A percentile compares a stretch with the other conserved stretches of the same genome.
Evolutionary conservation across 768 basidiomycete genomes (phyloP).

Genomic region (Butyriboletus loyo): DNA sequence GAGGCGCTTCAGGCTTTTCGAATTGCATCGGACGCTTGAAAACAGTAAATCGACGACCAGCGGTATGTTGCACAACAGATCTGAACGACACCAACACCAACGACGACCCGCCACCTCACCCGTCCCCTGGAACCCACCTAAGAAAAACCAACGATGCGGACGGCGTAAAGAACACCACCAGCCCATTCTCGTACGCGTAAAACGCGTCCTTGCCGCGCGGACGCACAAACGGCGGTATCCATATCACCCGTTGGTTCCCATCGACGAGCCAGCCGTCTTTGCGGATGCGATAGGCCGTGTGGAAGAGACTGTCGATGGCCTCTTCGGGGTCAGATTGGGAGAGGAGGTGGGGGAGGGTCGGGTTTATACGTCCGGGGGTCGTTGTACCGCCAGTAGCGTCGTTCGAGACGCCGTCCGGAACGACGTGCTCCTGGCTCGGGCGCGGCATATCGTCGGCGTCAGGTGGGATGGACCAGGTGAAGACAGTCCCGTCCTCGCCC

Average conservation of each 20-base stretch:
- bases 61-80: too few relatives aligned
- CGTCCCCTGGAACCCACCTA: too few relatives aligned
- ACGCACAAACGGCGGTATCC: conserved; percentile 1
- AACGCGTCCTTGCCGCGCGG: conserved; percentile 7
- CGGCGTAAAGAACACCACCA: not conserved
- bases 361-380: too few relatives aligned
- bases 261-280: conserved; percentile 23
- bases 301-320: not conserved
- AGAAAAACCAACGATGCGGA: not conserved
- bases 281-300: conserved; percentile 5
- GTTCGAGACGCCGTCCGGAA: too few relatives aligned
- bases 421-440: too few relatives aligned
- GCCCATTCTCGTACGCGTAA: conserved; percentile 8
- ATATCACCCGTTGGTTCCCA: conserved; percentile 15
- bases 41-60: too few relatives aligned
- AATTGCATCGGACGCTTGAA: too few relatives aligned
- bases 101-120: too few relatives aligned
- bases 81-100: too few relatives aligned
- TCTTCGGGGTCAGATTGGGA: conserved; percentile 3
- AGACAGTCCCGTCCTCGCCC: conserved; percentile 10
- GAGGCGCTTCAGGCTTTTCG: too few relatives aligned
- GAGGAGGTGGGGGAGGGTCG: conserved; percentile 5
- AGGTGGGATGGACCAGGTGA: conserved; percentile 5
- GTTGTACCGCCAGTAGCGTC: too few relatives aligned
- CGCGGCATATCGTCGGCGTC: not conserved